Base-by-base conservation (phyloP, 202 grass and related monocot species). In the Sporobolus alterniflorus region DNA sequence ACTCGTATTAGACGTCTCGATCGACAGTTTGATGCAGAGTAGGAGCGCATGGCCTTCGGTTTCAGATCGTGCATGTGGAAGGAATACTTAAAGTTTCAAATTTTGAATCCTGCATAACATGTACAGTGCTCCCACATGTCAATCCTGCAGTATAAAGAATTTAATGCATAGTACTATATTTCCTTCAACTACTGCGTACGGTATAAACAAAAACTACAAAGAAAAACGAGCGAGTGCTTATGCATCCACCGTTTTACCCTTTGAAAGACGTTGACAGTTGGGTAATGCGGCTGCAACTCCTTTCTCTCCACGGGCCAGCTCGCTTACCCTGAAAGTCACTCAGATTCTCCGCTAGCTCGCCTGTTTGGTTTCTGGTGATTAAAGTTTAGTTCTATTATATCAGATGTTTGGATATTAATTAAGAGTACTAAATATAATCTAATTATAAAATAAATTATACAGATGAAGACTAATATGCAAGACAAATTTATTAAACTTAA, bases 351-450 rank as follows among this genome's bases (percentile, higher is more conserved):
- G 67, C 68, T 20, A 64, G 68, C 79, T 83, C 75, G 34, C 7
- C 36, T 39, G 36, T 7, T 39, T 7, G 36, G 36, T 77, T 83
- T 83, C 88, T 79, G 83, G 80, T 80, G 69, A 66, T 64, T 54
- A 17, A 42, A 17, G 62, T 90, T 75, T 44, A 69, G 41, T 90
- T 75, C n/a, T n/a, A n/a, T n/a, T n/a, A n/a, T n/a, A n/a, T n/a
- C n/a, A n/a, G n/a, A n/a, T n/a, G n/a, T n/a, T n/a, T n/a, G n/a
- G n/a, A n/a, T n/a, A n/a, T n/a, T n/a, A n/a, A n/a, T n/a, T n/a
- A n/a, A n/a, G n/a, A n/a, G n/a, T n/a, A n/a, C n/a, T n/a, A n/a
- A n/a, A n/a, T n/a, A n/a, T n/a, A n/a, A n/a, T n/a, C n/a, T n/a
- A n/a, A n/a, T n/a, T n/a, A n/a, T n/a, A n/a, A n/a, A n/a, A n/a